phyloP scores from a whole-genome alignment of 106 monocot genomes.

The Acorus calamus region DNA sequence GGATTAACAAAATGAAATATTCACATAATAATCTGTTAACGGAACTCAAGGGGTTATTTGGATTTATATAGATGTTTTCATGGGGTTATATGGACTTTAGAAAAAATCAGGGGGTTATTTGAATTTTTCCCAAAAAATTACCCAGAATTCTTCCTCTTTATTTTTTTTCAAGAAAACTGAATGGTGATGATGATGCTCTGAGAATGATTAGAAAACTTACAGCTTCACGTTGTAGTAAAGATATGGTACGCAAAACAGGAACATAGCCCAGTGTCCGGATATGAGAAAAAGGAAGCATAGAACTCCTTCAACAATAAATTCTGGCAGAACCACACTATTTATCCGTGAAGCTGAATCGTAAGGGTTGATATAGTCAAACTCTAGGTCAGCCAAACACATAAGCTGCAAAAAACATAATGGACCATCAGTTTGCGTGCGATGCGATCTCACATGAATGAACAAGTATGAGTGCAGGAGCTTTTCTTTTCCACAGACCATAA shows the following conservation, averaged over 20 bases:
- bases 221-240: conserved; percentile 59
- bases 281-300: conserved; percentile 55
- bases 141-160: neutral
- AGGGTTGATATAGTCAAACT: conserved; percentile 79
- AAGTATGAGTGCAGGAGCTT: too few species aligned
- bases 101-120: too few species aligned
- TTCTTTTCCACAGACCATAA: too few species aligned
- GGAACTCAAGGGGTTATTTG: too few species aligned
- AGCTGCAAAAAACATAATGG: conserved; percentile 36
- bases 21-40: too few species aligned
- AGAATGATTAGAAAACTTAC: conserved; percentile 30
- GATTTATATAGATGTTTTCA: too few species aligned
- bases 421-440: neutral
- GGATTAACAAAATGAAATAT: too few species aligned
- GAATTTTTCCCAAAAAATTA: too few species aligned
- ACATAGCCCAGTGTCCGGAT: conserved; percentile 71
- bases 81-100: too few species aligned
- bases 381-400: conserved; percentile 68
- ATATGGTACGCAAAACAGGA: conserved; percentile 42
- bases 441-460: too few species aligned
- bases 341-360: conserved; percentile 68
- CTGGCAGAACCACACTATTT: conserved; percentile 62
- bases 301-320: conserved; percentile 58
- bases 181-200: neutral
- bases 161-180: neutral